These are phyloP conservation scores for Globisporangium viniferum DNA, from an alignment of 352 stramenopile species.

Conservation along the genomic window DNA sequence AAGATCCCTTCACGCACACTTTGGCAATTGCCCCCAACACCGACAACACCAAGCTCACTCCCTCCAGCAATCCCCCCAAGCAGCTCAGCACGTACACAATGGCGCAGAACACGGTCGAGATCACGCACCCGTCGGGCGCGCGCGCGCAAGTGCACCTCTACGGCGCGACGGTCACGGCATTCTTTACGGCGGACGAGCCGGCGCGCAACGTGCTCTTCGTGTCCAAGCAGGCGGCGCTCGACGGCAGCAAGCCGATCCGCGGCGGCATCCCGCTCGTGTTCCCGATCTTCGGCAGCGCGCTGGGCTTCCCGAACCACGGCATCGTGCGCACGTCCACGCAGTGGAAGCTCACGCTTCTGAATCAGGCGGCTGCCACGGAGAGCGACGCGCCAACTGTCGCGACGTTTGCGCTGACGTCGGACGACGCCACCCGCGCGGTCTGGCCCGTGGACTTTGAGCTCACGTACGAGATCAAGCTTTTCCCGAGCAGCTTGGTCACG, in stretches of 20 bases:
- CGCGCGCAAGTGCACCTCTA: conserved; percentile 85
- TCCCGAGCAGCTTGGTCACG: conserved; percentile 74
- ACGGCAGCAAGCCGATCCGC: conserved; percentile 93
- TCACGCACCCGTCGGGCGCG: conserved; percentile 66
- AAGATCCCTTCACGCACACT: background rate
- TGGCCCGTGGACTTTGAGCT: conserved; percentile 83
- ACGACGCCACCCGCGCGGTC: conserved; percentile 40
- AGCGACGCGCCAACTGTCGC: conserved; percentile 46
- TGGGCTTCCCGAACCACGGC: conserved; percentile 92
- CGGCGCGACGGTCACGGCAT: conserved; percentile 90
- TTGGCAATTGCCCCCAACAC: background rate
- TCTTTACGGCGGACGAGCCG: conserved; percentile 64
- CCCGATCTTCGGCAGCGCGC: conserved; percentile 91
- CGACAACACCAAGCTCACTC: background rate
- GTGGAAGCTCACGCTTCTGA: conserved; percentile 58
- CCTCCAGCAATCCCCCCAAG: background rate
- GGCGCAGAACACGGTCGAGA: conserved; percentile 26
- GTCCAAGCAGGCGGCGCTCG: conserved; percentile 82
- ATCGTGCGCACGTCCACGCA: conserved; percentile 84
- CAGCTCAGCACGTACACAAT: background rate
- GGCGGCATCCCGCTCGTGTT: conserved; percentile 96
- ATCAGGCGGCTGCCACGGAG: conserved; percentile 28
- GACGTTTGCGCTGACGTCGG: conserved; percentile 55
- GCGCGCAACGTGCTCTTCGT: conserved; percentile 91
- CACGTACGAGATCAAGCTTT: conserved; percentile 87